Base-by-base conservation (phyloP, 1,284 basidiomycete genomes). In the Ceratorhiza oryzae-sativae region DNA sequence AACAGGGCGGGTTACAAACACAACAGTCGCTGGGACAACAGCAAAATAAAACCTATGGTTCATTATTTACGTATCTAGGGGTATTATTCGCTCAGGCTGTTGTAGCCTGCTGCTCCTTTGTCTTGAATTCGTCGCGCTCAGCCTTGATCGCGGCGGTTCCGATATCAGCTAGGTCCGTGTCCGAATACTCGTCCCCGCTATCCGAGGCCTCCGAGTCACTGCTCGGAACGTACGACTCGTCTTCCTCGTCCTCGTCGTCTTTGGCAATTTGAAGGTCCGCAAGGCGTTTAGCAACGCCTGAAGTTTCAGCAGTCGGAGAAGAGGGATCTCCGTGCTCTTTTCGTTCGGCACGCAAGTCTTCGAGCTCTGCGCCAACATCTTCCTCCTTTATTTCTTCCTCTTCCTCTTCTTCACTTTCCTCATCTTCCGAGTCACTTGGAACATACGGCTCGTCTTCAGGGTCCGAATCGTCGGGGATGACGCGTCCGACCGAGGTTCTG, bases 181-280 rank as follows among this genome's bases (percentile, higher is more conserved):
- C 46, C 46, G 62, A 65, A 32, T 65, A 65, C 48, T 65, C 62
- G 13, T 65, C 62, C 30, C 46, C 62, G 32, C 62, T 65, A 23
- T 65, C 62, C 30, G 45, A 49, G 15, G 62, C 45, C 23, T 48
- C 42, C 27, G 46, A 51, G 15, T 65, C 62, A 34, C 62, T 65
- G 56, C 56, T 59, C 9, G 32, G 62, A 1, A 10, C 27, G 32
- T 65, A 65, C 62, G 62, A 49, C 18, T 39, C 45, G 45, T 65
- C 62, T 27, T 65, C 62, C 6, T 49, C 46, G 1, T 65, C 62
- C 9, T 36, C 30, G 2, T 65, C 62, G 32, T 65, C 62, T 5
- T 41, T 25, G 60, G 42, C 27, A 18, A 51, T 18, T 51, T 59
- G 32, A 20, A 65, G 46, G 18, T 36, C 18, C 3, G 46, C 62